Evolutionary conservation across 306 rosid species (phyloP).

Genomic region (Myrica gale): DNA sequence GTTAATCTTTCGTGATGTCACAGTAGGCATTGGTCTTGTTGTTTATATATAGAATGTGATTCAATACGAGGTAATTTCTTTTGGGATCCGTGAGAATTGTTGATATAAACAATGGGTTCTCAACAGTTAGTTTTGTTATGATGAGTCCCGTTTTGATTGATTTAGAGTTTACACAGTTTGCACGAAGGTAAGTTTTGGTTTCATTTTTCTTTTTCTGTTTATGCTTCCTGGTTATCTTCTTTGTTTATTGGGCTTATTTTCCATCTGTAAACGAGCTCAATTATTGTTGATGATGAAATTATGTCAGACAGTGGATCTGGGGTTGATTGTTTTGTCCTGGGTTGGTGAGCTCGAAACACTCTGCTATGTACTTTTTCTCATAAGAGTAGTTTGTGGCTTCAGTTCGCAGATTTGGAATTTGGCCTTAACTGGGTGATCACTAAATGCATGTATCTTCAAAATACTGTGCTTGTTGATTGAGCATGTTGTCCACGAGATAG

Average conservation of each 20-base stretch:
- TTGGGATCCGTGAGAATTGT: constrained; percentile 27
- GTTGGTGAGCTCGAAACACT: constrained; percentile 24
- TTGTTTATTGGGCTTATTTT: constrained; percentile 20
- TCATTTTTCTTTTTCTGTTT: constrained; percentile 18
- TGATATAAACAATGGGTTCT: constrained; percentile 29
- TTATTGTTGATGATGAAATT: constrained; percentile 21
- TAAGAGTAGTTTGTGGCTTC: constrained; percentile 9
- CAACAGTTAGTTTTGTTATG: constrained; percentile 31
- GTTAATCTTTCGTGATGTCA: constrained; percentile 25
- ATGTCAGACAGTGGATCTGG: constrained; percentile 43
- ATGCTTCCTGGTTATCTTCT: constrained; percentile 22
- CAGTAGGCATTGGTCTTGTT: constrained; percentile 28
- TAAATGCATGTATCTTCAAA: constrained; percentile 18
- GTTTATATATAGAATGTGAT: constrained; percentile 22
- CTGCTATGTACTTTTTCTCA: neutral
- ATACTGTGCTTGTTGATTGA: constrained; percentile 7
- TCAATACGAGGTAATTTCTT: constrained; percentile 14
- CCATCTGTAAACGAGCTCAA: constrained; percentile 8
- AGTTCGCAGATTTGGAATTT: neutral
- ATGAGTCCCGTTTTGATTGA: constrained; percentile 24
- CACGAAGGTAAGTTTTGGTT: constrained; percentile 26
- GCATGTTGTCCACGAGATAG: neutral
- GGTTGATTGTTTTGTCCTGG: constrained; percentile 22
- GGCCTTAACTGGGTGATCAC: constrained; percentile 12
- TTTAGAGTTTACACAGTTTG: constrained; percentile 27